A percentile compares a stretch with the other conserved stretches of the same genome.
These are phyloP conservation scores for Cenococcum geophilum DNA, from an alignment of 495 filamentous ascomycete genomes.

Conservation along the genomic window DNA sequence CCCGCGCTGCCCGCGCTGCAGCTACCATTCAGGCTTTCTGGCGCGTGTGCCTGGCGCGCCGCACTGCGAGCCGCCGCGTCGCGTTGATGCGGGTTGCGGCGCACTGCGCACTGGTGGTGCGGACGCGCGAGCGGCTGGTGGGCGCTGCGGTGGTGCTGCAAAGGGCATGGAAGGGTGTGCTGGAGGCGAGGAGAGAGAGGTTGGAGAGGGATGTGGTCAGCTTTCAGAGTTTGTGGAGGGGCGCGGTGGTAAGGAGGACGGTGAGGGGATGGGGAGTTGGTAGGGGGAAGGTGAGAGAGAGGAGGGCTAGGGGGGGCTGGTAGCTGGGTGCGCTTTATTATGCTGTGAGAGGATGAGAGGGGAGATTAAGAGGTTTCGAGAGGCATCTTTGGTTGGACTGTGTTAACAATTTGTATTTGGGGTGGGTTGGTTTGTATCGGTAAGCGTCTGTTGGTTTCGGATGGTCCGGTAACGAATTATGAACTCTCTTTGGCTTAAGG, in stretches of 20 bases:
- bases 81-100: constrained; percentile 31
- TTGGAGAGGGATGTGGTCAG: constrained; percentile 30
- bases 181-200: constrained; percentile 28
- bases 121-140: constrained; percentile 30
- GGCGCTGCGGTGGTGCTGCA: constrained; percentile 38
- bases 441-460: no score
- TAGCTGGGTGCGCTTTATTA: constrained; percentile 20
- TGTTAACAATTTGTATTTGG: no score
- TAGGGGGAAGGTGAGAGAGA: constrained; percentile 17
- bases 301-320: constrained; percentile 22
- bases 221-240: constrained; percentile 33
- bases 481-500: no score
- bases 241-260: constrained; percentile 1
- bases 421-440: no score
- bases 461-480: no score
- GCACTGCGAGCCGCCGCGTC: constrained; percentile 20
- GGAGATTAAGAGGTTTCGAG: no score
- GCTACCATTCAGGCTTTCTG: constrained; percentile 46
- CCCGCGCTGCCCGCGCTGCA: constrained; percentile 48
- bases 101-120: constrained; percentile 36
- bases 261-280: constrained; percentile 38
- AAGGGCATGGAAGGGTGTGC: constrained; percentile 37
- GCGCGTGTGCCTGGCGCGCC: constrained; percentile 24
- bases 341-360: no score
- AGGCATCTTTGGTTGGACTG: no score